Evolutionary conservation across 495 filamentous ascomycete genomes (phyloP).

Genomic region (Aspergillus cristatus): DNA sequence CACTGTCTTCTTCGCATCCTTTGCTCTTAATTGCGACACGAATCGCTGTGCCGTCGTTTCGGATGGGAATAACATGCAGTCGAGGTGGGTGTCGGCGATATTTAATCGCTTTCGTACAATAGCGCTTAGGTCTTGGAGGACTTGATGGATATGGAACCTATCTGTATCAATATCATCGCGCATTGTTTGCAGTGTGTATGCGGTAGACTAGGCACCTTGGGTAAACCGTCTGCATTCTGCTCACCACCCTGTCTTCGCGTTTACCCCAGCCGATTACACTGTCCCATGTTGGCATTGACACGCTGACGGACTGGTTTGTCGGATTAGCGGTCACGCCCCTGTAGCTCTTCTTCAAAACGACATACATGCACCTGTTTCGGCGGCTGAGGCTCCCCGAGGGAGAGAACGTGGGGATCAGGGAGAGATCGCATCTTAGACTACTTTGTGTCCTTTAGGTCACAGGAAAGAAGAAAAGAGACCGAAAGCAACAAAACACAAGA

Average conservation of each 20-base stretch:
- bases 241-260: constrained; percentile 2
- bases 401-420: background rate
- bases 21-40: background rate
- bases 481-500: too few species aligned
- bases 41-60: background rate
- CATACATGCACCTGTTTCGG: constrained; percentile 1
- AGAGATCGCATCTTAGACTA: background rate
- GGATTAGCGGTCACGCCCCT: background rate
- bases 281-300: constrained; percentile 10
- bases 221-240: constrained; percentile 5
- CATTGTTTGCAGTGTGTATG: background rate
- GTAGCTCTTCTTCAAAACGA: background rate
- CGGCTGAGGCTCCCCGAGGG: background rate
- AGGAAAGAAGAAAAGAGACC: too few species aligned
- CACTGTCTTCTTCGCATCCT: background rate
- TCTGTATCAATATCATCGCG: background rate
- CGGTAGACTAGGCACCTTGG: constrained; percentile 1
- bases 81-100: background rate
- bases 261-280: constrained; percentile 2
- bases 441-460: too few species aligned
- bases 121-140: background rate
- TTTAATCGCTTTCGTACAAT: background rate
- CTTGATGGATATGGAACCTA: constrained; percentile 1
- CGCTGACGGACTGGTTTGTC: constrained; percentile 1
- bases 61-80: background rate